phyloP scores from a whole-genome alignment of 2,329 filamentous ascomycete genomes.

The Penicillium thymicola region DNA sequence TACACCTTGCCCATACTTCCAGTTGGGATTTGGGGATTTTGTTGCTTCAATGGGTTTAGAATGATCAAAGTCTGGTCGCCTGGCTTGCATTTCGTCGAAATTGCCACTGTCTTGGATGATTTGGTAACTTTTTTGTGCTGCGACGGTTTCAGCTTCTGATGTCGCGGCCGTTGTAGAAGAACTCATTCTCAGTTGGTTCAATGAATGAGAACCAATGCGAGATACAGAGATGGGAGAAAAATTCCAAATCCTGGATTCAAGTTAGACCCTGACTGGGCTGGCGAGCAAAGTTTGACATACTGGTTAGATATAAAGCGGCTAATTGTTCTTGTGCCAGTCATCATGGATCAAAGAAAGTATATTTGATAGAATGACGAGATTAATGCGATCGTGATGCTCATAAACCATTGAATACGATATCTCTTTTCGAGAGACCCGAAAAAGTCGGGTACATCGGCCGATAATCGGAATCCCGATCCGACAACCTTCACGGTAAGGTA shows the following conservation, averaged over 20 bases:
- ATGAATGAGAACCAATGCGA: neutral
- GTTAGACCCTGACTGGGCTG: neutral
- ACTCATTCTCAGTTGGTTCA: slow-evolving; percentile 1
- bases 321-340: neutral
- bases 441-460: neutral
- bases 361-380: neutral
- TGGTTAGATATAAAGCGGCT: neutral
- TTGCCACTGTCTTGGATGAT: slow-evolving; percentile 18
- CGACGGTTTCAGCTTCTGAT: neutral
- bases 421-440: neutral
- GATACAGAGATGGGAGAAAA: neutral
- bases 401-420: neutral
- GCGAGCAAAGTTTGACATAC: neutral
- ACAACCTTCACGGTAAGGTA: neutral
- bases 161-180: slow-evolving; percentile 4
- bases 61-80: slow-evolving; percentile 35
- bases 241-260: neutral
- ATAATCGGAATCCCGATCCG: neutral
- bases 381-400: neutral
- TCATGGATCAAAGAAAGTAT: neutral
- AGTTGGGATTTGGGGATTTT: slow-evolving; percentile 37
- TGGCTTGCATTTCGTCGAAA: slow-evolving; percentile 33
- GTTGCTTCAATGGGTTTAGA: slow-evolving; percentile 28
- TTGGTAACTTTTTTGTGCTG: slow-evolving; percentile 17
- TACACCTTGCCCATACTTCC: slow-evolving; percentile 25